A percentile compares a stretch with the other conserved stretches of the same genome.
These are phyloP conservation scores for Curvularia spicifera DNA, from an alignment of 2,329 filamentous ascomycete species.

Conservation along the genomic window DNA sequence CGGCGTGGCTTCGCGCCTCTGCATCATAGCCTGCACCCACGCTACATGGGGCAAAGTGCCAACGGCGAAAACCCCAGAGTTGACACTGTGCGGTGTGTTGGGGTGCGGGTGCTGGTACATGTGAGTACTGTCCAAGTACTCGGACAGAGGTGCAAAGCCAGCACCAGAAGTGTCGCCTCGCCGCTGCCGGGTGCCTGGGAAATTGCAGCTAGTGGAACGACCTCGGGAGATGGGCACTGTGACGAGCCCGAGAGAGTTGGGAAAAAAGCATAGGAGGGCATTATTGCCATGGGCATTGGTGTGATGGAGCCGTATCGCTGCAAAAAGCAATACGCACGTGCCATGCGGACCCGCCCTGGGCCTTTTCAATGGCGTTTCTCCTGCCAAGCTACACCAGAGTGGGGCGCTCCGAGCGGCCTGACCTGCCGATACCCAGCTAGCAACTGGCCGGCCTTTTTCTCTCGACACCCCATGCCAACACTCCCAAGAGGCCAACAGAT, in stretches of 20 bases:
- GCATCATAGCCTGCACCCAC: conserved; percentile 6
- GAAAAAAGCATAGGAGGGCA: conserved; percentile 4
- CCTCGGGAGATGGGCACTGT: conserved; percentile 14
- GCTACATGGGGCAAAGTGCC: background rate
- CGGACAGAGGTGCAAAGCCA: background rate
- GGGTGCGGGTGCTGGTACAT: background rate
- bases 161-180: background rate
- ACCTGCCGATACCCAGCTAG: conserved; percentile 23
- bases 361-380: conserved; percentile 23
- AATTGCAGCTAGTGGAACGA: conserved; percentile 10
- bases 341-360: conserved; percentile 18
- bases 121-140: background rate
- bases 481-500: background rate
- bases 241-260: background rate
- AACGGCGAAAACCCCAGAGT: conserved; percentile 1
- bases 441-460: conserved; percentile 25
- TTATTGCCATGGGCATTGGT: background rate
- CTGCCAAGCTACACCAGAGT: conserved; percentile 40
- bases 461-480: background rate
- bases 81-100: background rate
- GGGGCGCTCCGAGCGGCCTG: conserved; percentile 19
- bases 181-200: conserved; percentile 8
- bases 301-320: conserved; percentile 6
- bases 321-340: conserved; percentile 12
- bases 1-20: conserved; percentile 8